Percentiles rank a stretch among this genome's conserved stretches.
Conservation (phyloP, 129 eudicot genomes). For the Saposhnikovia divaricata region DNA sequence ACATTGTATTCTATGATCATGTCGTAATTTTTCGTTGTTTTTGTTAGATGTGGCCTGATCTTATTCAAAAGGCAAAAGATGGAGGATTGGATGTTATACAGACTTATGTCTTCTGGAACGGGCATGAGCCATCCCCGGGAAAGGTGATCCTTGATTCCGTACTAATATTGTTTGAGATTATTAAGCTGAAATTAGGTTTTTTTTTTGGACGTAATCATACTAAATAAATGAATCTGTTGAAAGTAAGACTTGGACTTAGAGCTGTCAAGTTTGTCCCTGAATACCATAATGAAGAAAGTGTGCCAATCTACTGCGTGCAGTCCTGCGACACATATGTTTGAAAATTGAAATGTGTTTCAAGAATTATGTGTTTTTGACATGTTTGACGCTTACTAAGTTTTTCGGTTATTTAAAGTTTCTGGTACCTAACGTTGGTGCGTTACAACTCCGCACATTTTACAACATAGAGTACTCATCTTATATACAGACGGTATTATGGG, state of each 20-base stretch:
- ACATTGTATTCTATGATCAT: neutral
- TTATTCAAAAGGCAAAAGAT: constrained; percentile 85
- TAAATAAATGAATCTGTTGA: neutral
- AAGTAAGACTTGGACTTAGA: neutral
- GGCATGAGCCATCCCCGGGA: constrained; percentile 93
- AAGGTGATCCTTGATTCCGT: constrained; percentile 29
- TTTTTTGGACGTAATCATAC: neutral
- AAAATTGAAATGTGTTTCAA: neutral
- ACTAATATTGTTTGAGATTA: neutral
- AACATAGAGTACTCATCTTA: neutral
- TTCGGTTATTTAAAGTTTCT: neutral
- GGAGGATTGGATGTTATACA: constrained; percentile 97
- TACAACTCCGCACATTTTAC: neutral
- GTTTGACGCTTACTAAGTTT: neutral
- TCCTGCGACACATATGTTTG: neutral
- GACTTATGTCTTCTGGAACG: constrained; percentile 97
- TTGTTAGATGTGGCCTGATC: constrained; percentile 94
- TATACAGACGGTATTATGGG: neutral
- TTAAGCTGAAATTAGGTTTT: neutral
- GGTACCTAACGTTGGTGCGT: neutral
- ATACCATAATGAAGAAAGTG: neutral
- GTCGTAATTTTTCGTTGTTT: neutral
- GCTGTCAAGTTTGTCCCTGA: neutral
- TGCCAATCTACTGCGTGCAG: neutral
- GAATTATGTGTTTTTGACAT: neutral